Base-by-base conservation (phyloP, 140 eudicot species). In the Senecio squalidus region DNA sequence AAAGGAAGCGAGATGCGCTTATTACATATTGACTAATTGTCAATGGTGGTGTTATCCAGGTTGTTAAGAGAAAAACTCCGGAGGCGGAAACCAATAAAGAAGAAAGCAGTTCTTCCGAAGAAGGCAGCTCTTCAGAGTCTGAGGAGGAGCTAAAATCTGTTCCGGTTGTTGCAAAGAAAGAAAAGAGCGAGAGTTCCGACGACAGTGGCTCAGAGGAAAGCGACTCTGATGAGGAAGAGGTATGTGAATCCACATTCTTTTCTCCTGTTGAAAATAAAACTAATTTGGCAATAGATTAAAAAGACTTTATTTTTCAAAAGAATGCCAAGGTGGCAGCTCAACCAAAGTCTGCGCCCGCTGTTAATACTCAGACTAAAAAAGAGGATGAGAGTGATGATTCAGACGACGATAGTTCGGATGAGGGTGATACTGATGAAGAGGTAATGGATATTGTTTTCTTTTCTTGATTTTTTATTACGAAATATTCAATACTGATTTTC, bases 391-490 rank as follows among this genome's bases (percentile, higher is more conserved):
- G 15, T 21, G 54, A 21, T 20, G 29, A 21, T 22, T 47, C 29
- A 18, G 54, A 47, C 28, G 54, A 47, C 3, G 54, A 45, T 45
- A 16, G 25, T 46, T 46, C 15, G 25, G 28, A 46, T 46, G 53
- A 46, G 4, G 21, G n/a, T 47, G 54, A 47, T 47, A 20, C 55
- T 22, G 55, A 48, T 48, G 55, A 47, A 22, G 54, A 48, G 29
- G 55, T 48, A 22, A 4, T 18, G 10, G 14, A 20, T 3, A 48
- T 22, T n/a, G n/a, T 40, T 14, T 4, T 48, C 17, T 21, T 20
- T 13, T 48, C 14, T 22, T 22, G 9, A 2, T 16, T 1, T 22
- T 3, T n/a, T 47, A 8, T 8, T 10, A 47, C n/a, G 9, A n/a
- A n/a, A n/a, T n/a, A n/a, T n/a, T n/a, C n/a, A n/a, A n/a, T n/a